phyloP scores from a whole-genome alignment of 2,329 filamentous ascomycete species.

The Aureobasidium sp. region DNA sequence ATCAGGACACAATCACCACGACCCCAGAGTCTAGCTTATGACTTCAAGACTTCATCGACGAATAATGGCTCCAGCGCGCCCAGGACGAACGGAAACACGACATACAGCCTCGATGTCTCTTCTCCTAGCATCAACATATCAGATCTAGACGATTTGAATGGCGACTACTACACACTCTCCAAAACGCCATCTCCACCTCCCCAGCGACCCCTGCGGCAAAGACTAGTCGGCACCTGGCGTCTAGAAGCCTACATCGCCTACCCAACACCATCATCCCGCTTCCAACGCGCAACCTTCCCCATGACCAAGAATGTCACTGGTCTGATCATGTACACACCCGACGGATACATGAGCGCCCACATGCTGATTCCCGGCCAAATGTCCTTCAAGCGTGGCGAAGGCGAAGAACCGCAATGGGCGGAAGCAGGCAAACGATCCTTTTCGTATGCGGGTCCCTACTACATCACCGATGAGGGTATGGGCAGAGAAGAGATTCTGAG shows the following conservation, averaged over 20 bases:
- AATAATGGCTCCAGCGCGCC: conserved; percentile 8
- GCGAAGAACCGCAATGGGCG: conserved; percentile 30
- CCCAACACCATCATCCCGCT: conserved; percentile 24
- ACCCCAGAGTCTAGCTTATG: background rate
- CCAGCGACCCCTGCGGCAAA: conserved; percentile 24
- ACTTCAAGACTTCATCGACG: background rate
- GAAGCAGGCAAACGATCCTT: conserved; percentile 31
- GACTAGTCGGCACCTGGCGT: conserved; percentile 29
- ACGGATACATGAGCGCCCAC: conserved; percentile 28
- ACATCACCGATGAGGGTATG: conserved; percentile 27
- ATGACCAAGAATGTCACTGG: conserved; percentile 24
- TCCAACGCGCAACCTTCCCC: conserved; percentile 23
- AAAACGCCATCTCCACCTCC: conserved; percentile 18
- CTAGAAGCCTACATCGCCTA: conserved; percentile 31
- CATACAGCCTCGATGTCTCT: background rate
- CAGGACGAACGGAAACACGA: background rate
- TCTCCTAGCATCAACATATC: background rate
- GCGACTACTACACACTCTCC: conserved; percentile 26
- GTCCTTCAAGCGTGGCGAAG: conserved; percentile 29
- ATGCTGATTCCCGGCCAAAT: conserved; percentile 24
- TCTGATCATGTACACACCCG: conserved; percentile 26
- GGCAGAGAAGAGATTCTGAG: conserved; percentile 27
- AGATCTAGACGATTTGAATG: conserved; percentile 21
- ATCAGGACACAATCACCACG: background rate
- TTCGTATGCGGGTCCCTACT: conserved; percentile 30